A percentile compares a stretch with the other conserved stretches of the same genome.
Evolutionary conservation across 1,284 basidiomycete genomes (phyloP).

Genomic region (Xerocomus minutiporus): DNA sequence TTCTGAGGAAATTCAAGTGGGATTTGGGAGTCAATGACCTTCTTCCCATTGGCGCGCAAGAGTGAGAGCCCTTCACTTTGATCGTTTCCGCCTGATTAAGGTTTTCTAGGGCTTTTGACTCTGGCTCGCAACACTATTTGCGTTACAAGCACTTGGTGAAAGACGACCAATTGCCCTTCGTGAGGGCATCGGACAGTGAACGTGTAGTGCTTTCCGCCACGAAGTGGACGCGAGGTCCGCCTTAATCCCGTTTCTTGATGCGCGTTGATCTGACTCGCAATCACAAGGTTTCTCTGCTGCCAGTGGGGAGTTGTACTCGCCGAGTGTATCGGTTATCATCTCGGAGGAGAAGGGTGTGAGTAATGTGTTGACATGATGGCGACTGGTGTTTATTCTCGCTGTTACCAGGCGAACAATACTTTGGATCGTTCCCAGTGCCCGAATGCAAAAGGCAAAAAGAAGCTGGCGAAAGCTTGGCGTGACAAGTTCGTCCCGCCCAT

Average conservation of each 20-base stretch:
- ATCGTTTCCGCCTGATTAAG: background rate
- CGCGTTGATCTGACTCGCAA: background rate
- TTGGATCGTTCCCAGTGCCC: constrained; percentile 69
- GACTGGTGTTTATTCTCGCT: background rate
- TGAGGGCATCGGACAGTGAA: constrained; percentile 55
- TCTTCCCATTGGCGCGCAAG: constrained; percentile 62
- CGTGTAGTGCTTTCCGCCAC: constrained; percentile 65
- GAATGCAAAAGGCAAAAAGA: constrained; percentile 45
- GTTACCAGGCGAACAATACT: constrained; percentile 62
- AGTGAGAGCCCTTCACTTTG: constrained; percentile 44
- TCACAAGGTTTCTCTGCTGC: constrained; percentile 51
- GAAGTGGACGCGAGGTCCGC: constrained; percentile 67
- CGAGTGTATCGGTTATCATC: constrained; percentile 50
- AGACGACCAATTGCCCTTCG: constrained; percentile 51
- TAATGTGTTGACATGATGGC: background rate
- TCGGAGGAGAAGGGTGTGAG: constrained; percentile 52
- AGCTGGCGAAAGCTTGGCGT: constrained; percentile 50
- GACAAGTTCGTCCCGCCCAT: constrained; percentile 54
- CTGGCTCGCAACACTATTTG: constrained; percentile 45
- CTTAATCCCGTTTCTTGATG: background rate
- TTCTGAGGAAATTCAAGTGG: constrained; percentile 60
- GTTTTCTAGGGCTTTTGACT: constrained; percentile 43
- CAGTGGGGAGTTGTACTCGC: constrained; percentile 38
- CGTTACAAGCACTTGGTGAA: constrained; percentile 52
- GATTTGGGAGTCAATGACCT: constrained; percentile 58